A percentile compares a stretch with the other conserved stretches of the same genome.
Evolutionary conservation across 139 green algal species (phyloP).

Genomic region (Pseudopediastrum boryanum): DNA sequence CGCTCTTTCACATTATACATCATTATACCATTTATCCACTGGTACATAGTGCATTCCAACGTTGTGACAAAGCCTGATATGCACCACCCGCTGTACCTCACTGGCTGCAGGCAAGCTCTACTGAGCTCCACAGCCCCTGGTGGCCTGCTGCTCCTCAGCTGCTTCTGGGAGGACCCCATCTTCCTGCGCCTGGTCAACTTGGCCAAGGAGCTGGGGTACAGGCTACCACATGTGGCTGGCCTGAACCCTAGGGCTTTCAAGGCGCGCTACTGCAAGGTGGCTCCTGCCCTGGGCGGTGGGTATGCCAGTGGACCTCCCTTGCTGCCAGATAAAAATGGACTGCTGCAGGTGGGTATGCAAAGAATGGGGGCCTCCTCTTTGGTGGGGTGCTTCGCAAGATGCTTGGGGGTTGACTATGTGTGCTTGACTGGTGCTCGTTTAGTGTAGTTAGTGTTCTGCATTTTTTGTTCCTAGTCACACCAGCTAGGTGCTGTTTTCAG

Average conservation of each 20-base stretch:
- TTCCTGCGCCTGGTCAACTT: constrained; percentile 31
- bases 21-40: too few species aligned
- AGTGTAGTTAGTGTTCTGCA: not conserved
- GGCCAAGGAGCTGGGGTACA: constrained; percentile 53
- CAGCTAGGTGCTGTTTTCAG: not conserved
- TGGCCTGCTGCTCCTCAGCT: constrained; percentile 30
- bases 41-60: too few species aligned
- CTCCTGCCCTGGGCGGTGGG: not conserved
- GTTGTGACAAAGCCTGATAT: too few species aligned
- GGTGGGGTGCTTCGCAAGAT: not conserved
- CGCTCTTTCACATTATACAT: too few species aligned
- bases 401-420: not conserved
- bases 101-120: constrained; percentile 28
- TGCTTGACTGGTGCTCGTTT: too few species aligned
- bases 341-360: not conserved
- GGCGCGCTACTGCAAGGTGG: constrained; percentile 21
- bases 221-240: constrained; percentile 62
- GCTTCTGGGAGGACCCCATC: constrained; percentile 35
- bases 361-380: not conserved
- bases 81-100: too few species aligned
- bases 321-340: not conserved
- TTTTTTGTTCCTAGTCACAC: not conserved
- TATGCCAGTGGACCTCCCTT: not conserved
- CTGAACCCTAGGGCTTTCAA: constrained; percentile 80
- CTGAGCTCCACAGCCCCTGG: constrained; percentile 14